phyloP scores from a whole-genome alignment of 306 rosid genomes.

The peach (Prunus persica) region DNA sequence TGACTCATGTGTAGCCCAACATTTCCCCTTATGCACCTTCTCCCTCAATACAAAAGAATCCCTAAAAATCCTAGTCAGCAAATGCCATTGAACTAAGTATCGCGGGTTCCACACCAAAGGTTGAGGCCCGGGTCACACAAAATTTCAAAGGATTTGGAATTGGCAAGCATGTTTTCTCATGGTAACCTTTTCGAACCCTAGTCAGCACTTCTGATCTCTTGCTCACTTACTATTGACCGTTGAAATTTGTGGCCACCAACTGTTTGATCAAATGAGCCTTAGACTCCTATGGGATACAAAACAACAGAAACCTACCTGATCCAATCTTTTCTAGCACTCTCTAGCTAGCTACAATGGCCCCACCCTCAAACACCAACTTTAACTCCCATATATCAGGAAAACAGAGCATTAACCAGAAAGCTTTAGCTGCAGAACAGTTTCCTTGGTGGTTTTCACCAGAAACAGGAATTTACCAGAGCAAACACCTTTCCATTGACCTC shows the following conservation, averaged over 20 bases:
- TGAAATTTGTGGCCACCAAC: neutral
- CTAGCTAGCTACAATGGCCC: conserved; percentile 21
- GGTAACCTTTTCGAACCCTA: no score
- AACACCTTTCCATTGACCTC: conserved; percentile 34
- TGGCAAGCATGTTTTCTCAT: no score
- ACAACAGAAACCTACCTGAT: neutral
- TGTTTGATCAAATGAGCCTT: neutral
- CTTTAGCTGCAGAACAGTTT: neutral
- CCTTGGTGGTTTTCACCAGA: conserved; percentile 65
- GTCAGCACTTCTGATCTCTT: neutral
- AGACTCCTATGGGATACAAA: neutral
- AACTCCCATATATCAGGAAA: conserved; percentile 8
- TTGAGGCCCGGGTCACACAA: no score
- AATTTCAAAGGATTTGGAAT: no score
- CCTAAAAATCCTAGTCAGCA: neutral
- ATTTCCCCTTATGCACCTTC: neutral
- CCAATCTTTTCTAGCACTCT: neutral
- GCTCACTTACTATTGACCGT: neutral
- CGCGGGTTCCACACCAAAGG: no score
- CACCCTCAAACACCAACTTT: conserved; percentile 12
- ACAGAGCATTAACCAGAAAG: neutral
- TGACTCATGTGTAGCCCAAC: neutral
- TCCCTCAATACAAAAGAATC: neutral
- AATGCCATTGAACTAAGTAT: no score
- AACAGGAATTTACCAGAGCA: conserved; percentile 60